Evolutionary conservation across 495 filamentous ascomycete genomes (phyloP).

Genomic region (Hypoxylon fuscum): DNA sequence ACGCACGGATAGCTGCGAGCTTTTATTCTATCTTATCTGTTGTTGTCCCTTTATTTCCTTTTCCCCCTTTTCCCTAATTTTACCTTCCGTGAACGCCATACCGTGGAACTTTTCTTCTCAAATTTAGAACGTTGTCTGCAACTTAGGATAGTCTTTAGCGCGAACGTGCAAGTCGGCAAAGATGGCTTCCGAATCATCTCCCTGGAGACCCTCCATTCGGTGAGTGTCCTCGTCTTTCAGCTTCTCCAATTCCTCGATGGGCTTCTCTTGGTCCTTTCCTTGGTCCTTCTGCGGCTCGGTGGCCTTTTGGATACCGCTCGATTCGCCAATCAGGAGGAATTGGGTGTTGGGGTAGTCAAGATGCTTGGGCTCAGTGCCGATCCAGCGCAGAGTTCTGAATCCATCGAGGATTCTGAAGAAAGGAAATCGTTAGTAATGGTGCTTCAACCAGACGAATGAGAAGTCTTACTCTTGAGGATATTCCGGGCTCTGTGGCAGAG

Average conservation of each 20-base stretch:
- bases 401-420: slow-evolving; percentile 67
- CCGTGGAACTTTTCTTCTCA: no score
- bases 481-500: slow-evolving; percentile 70
- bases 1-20: no score
- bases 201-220: slow-evolving; percentile 48
- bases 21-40: no score
- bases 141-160: slow-evolving; percentile 51
- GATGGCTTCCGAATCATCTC: slow-evolving; percentile 51
- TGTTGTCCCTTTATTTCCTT: no score
- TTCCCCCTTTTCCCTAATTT: no score
- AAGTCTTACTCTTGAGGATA: slow-evolving; percentile 75
- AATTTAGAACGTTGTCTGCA: slow-evolving; percentile 53
- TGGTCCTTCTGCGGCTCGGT: slow-evolving; percentile 64
- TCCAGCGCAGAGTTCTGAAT: slow-evolving; percentile 79
- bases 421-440: neutral
- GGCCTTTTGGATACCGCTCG: slow-evolving; percentile 69
- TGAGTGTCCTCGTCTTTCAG: slow-evolving; percentile 54
- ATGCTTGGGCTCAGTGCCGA: slow-evolving; percentile 75
- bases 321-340: slow-evolving; percentile 83
- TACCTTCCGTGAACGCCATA: no score
- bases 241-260: slow-evolving; percentile 59
- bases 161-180: slow-evolving; percentile 52
- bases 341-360: slow-evolving; percentile 83
- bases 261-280: slow-evolving; percentile 64
- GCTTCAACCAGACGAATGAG: no score